phyloP scores from a whole-genome alignment of 1,139 yeast genomes.

The Petasospora rhodanensis region DNA sequence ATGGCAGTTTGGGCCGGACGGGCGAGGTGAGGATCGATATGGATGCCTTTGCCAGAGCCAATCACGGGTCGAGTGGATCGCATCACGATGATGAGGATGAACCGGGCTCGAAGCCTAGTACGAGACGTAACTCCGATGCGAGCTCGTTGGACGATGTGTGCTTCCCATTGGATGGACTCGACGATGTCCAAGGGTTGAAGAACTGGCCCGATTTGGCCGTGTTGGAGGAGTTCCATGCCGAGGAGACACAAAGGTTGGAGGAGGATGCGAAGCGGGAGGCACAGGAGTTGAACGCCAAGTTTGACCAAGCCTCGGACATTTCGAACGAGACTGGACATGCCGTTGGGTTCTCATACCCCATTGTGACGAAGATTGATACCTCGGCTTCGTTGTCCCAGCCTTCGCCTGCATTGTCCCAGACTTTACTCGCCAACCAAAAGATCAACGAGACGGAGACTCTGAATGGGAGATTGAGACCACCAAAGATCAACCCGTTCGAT shows the following conservation, averaged over 20 bases:
- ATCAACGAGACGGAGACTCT: slow-evolving; percentile 64
- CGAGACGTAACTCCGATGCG: slow-evolving; percentile 62
- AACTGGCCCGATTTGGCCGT: slow-evolving; percentile 81
- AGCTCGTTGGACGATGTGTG: slow-evolving; percentile 89
- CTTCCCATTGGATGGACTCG: slow-evolving; percentile 57
- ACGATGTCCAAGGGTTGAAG: slow-evolving; percentile 33
- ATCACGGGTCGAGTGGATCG: slow-evolving; percentile 3
- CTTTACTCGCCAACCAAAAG: slow-evolving; percentile 36
- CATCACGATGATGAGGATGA: slow-evolving; percentile 22
- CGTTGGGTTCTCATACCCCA: slow-evolving; percentile 37
- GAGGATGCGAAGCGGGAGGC: slow-evolving; percentile 40
- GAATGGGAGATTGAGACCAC: slow-evolving; percentile 65
- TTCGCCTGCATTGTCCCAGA: slow-evolving; percentile 2
- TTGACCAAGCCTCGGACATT: slow-evolving; percentile 26
- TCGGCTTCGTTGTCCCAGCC: slow-evolving; percentile 21
- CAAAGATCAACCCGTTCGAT: slow-evolving; percentile 75
- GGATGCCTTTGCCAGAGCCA: slow-evolving; percentile 6
- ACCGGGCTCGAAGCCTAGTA: slow-evolving; percentile 59
- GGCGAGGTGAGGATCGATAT: slow-evolving; percentile 14
- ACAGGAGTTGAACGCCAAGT: slow-evolving; percentile 34
- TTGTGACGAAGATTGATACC: slow-evolving; percentile 37
- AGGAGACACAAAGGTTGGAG: slow-evolving; percentile 53
- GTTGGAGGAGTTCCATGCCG: slow-evolving; percentile 68
- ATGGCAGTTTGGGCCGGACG: slow-evolving; percentile 5
- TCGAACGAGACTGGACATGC: too few relatives aligned